phyloP scores from a whole-genome alignment of 2,329 filamentous ascomycete genomes.

The Diaporthe velutina region DNA sequence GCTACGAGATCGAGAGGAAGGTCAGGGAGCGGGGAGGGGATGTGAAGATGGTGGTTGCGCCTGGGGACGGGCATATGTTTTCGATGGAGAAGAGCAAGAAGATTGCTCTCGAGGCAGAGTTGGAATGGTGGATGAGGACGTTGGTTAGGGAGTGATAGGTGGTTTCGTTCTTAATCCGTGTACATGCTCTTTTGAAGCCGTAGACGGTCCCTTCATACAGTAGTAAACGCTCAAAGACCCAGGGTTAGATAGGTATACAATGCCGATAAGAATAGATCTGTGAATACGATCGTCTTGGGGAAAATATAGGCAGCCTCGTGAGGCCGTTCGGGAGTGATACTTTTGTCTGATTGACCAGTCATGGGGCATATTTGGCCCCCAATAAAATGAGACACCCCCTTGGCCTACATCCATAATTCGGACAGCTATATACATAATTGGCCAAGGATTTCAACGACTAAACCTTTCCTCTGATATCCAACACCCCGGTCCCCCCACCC shows the following conservation, averaged over 20 bases:
- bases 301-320: too few relatives aligned
- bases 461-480: too few relatives aligned
- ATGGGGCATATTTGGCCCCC: not conserved
- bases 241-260: too few relatives aligned
- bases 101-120: slow-evolving; percentile 58
- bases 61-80: slow-evolving; percentile 66
- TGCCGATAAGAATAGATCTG: too few relatives aligned
- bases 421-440: not conserved
- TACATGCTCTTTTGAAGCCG: too few relatives aligned
- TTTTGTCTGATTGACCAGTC: not conserved
- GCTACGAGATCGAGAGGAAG: slow-evolving; percentile 62
- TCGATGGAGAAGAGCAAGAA: slow-evolving; percentile 54
- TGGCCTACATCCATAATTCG: not conserved
- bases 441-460: not conserved
- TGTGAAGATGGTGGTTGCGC: slow-evolving; percentile 61
- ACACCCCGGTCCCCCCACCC: too few relatives aligned
- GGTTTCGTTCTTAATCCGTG: too few relatives aligned
- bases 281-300: too few relatives aligned
- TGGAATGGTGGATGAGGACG: slow-evolving; percentile 61
- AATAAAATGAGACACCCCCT: not conserved
- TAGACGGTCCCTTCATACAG: too few relatives aligned
- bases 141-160: slow-evolving; percentile 46
- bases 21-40: slow-evolving; percentile 56
- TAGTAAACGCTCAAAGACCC: too few relatives aligned
- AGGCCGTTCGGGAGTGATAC: slow-evolving; percentile 5